These are phyloP conservation scores for Anisodus acutangulus DNA, from an alignment of 257 asterid genomes.

Conservation along the genomic window DNA sequence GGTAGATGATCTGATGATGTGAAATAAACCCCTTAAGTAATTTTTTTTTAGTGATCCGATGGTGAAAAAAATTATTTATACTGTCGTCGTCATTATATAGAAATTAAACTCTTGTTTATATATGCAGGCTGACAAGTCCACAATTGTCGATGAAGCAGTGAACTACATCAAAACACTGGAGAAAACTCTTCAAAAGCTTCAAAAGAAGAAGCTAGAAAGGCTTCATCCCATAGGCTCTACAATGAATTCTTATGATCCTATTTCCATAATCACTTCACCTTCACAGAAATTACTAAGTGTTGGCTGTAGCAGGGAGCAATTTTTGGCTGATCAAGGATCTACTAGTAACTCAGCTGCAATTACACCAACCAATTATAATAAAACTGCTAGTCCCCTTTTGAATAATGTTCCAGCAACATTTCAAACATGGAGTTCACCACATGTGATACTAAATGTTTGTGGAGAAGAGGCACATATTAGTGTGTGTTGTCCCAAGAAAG, in stretches of 20 bases:
- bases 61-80: no score
- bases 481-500: constrained; percentile 42
- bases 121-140: constrained; percentile 72
- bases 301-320: constrained; percentile 47
- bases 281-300: constrained; percentile 26
- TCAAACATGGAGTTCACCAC: constrained; percentile 44
- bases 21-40: no score
- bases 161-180: constrained; percentile 52
- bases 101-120: neutral
- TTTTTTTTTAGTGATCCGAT: no score
- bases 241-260: neutral
- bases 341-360: constrained; percentile 22
- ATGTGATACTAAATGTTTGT: constrained; percentile 40
- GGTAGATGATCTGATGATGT: no score
- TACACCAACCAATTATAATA: constrained; percentile 25
- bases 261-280: constrained; percentile 30
- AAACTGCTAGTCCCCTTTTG: constrained; percentile 21
- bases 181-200: constrained; percentile 43
- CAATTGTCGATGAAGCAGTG: constrained; percentile 72
- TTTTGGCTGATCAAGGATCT: constrained; percentile 58
- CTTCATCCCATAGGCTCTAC: constrained; percentile 34
- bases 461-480: constrained; percentile 44
- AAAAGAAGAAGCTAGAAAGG: constrained; percentile 56
- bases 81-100: neutral
- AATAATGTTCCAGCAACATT: constrained; percentile 27